A percentile compares a stretch with the other conserved stretches of the same genome.
phyloP scores from a whole-genome alignment of 345 rosid species.

The Combretum micranthum region DNA sequence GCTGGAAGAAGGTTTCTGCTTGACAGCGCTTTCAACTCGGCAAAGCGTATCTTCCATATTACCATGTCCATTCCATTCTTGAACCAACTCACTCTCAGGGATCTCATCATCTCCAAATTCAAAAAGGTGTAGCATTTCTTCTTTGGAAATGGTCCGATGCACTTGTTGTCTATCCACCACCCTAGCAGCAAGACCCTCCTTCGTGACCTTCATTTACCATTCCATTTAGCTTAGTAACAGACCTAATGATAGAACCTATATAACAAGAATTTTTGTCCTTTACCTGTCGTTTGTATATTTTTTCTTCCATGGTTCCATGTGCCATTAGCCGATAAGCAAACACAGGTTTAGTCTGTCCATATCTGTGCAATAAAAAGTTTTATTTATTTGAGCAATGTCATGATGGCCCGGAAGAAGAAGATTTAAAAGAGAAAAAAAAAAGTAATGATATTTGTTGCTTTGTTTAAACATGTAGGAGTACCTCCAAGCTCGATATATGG shows the following conservation, averaged over 20 bases:
- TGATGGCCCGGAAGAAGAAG: background rate
- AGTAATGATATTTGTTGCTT: background rate
- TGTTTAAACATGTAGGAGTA: slow-evolving; percentile 12
- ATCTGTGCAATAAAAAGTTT: slow-evolving; percentile 35
- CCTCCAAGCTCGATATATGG: slow-evolving; percentile 99
- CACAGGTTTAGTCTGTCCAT: slow-evolving; percentile 97
- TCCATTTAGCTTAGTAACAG: slow-evolving; percentile 10
- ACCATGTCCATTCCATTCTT: slow-evolving; percentile 23
- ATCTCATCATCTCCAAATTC: slow-evolving; percentile 94
- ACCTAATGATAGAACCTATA: slow-evolving; percentile 5
- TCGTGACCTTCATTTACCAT: slow-evolving; percentile 66
- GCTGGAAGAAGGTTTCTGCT: slow-evolving; percentile 48
- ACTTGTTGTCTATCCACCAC: slow-evolving; percentile 99
- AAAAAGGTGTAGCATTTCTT: slow-evolving; percentile 98
- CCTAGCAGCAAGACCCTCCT: slow-evolving; percentile 99
- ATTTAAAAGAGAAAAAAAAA: slow-evolving; percentile 1
- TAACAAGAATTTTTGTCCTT: background rate
- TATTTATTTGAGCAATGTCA: background rate
- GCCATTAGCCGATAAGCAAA: slow-evolving; percentile 97
- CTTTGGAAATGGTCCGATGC: slow-evolving; percentile 88
- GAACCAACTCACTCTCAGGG: slow-evolving; percentile 41
- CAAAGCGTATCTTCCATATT: slow-evolving; percentile 17
- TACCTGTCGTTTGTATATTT: slow-evolving; percentile 98
- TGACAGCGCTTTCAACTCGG: slow-evolving; percentile 34
- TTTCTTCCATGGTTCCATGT: slow-evolving; percentile 98